Evolutionary conservation across 2,329 filamentous ascomycete species (phyloP), one percentile per base, ranked within the genome.

Genomic region (Phialophora verrucosa): DNA sequence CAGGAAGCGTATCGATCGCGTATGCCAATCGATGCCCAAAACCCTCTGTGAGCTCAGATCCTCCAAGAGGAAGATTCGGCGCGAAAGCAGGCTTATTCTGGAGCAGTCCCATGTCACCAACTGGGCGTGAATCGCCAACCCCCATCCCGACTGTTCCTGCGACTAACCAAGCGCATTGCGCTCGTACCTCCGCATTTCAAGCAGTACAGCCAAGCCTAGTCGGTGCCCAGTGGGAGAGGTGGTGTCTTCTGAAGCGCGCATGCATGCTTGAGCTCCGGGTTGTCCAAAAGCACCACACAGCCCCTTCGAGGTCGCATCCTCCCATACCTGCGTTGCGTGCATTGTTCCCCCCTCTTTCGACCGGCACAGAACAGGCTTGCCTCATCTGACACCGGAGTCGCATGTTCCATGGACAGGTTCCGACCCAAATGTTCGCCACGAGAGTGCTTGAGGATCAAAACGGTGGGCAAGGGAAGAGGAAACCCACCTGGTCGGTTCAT

Each of bases 401-500:
- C 29, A 55, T 55, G 53, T 29, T 29, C 27, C 49, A 27, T 23
- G 38, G 38, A 44, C 38, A 20, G 38, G 6, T 20, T 44, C 38
- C 5, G 8, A 44, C 14, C 38, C 14, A n/a, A n/a, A 44, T 44
- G 38, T n/a, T 44, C 38, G 38, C 38, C 38, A n/a, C n/a, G 8
- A n/a, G 38, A 29, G 49, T 53, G 49, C 27, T 53, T 27, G 53
- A 55, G 29, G 11, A 20, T 29, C 23, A 35, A 55, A 31, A n/a
- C 27, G 59, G n/a, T 17, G 59, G 20, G 49, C 49, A 38, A 51
- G 31, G 49, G 59, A 44, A 10, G 14, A 17, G 38, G 10, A 62
- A 66, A 70, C 68, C 65, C 29, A 70, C 68, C 66, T 68, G 49
- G 59, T 66, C 68, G 65, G 56, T 70, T 69, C 67, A 69, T 69